Evolutionary conservation across 257 asterid species (phyloP).

Genomic region (Solanum neorickii): DNA sequence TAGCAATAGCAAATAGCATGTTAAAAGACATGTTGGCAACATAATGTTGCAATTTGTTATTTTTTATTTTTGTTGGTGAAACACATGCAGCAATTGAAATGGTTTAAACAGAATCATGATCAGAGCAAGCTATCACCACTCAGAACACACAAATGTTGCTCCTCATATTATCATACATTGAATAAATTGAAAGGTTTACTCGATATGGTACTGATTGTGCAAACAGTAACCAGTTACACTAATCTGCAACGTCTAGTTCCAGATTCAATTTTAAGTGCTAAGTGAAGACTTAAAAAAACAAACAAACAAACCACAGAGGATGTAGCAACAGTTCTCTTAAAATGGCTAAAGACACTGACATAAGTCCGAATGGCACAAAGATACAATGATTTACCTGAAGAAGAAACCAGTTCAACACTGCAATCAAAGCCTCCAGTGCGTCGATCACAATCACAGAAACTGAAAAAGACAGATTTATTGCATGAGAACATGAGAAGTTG

Average conservation of each 20-base stretch:
- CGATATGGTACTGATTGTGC: not conserved
- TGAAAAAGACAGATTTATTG: slow-evolving; percentile 15
- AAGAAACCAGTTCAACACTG: slow-evolving; percentile 75
- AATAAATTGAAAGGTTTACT: not conserved
- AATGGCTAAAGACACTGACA: not conserved
- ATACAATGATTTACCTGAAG: slow-evolving; percentile 33
- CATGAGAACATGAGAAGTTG: not conserved
- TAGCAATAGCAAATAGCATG: not conserved
- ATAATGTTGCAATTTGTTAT: not conserved
- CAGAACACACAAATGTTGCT: not conserved
- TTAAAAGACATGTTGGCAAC: not conserved
- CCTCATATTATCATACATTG: not conserved
- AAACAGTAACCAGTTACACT: not conserved
- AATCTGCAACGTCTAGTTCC: not conserved
- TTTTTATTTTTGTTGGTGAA: not conserved
- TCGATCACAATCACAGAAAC: slow-evolving; percentile 81
- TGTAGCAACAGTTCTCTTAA: not conserved
- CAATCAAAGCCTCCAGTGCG: slow-evolving; percentile 97
- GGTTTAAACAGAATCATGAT: not conserved
- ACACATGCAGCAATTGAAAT: not conserved
- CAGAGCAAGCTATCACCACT: not conserved
- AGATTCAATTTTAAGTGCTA: not conserved
- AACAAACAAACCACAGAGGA: not conserved
- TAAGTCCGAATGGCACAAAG: not conserved
- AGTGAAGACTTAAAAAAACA: not conserved